These are phyloP conservation scores for Citrus sp. DNA, from an alignment of 345 rosid genomes.

Conservation along the genomic window DNA sequence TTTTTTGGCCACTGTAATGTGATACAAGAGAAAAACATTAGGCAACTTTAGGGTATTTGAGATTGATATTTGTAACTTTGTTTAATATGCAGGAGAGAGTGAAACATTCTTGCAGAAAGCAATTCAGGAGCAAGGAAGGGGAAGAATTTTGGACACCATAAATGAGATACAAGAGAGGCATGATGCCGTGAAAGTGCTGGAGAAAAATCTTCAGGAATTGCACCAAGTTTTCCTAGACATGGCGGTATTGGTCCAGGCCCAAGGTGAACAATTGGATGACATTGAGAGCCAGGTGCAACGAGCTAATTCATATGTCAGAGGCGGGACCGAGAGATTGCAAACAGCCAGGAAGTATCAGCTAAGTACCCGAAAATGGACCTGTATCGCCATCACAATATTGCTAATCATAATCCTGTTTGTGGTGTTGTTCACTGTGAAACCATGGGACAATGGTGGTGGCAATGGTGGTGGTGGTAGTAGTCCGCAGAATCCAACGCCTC, in stretches of 20 bases:
- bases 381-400: conserved; percentile 57
- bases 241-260: conserved; percentile 77
- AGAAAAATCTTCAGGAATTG: conserved; percentile 73
- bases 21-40: neutral
- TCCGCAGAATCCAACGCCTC: neutral
- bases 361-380: conserved; percentile 77
- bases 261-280: conserved; percentile 74
- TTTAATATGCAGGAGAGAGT: conserved; percentile 64
- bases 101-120: conserved; percentile 88
- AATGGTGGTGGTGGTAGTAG: neutral
- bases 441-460: conserved; percentile 45
- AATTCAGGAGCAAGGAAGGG: conserved; percentile 90
- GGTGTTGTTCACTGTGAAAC: conserved; percentile 52
- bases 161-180: conserved; percentile 88
- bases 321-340: conserved; percentile 54
- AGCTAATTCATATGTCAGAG: conserved; percentile 67
- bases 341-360: conserved; percentile 67
- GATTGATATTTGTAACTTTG: neutral
- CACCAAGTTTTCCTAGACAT: conserved; percentile 91
- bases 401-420: conserved; percentile 55
- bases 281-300: conserved; percentile 75
- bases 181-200: conserved; percentile 76
- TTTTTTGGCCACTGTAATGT: neutral
- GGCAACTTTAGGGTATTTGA: neutral
- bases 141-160: conserved; percentile 66